phyloP scores from a whole-genome alignment of 768 basidiomycete species.

The Vararia minispora region DNA sequence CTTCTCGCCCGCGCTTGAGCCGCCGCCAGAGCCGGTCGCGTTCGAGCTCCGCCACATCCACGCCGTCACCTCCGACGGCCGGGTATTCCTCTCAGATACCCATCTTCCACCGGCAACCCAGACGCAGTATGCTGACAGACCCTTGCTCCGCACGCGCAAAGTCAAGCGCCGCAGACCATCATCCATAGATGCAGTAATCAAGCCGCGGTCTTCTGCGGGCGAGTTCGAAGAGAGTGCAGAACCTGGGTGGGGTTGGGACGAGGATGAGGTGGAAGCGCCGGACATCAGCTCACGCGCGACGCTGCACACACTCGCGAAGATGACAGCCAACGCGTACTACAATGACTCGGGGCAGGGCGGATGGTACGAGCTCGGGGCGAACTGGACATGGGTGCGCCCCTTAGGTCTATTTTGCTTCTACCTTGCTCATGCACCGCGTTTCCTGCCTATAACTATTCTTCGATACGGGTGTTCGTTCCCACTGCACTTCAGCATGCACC shows the following conservation, averaged over 20 bases:
- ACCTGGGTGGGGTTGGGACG: conserved; percentile 56
- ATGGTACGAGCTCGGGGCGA: conserved; percentile 63
- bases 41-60: conserved; percentile 63
- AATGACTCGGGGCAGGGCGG: conserved; percentile 31
- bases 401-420: neutral
- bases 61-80: conserved; percentile 39
- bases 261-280: conserved; percentile 53
- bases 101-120: conserved; percentile 18
- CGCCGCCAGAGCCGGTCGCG: conserved; percentile 19
- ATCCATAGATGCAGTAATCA: conserved; percentile 25
- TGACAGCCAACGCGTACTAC: conserved; percentile 79
- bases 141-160: conserved; percentile 28
- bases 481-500: conserved; percentile 46
- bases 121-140: conserved; percentile 21
- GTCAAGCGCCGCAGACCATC: conserved; percentile 35
- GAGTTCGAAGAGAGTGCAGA: conserved; percentile 26
- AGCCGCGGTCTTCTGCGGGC: conserved; percentile 27
- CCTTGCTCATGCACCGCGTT: neutral
- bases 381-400: conserved; percentile 48
- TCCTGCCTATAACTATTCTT: neutral
- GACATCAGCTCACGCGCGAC: conserved; percentile 65
- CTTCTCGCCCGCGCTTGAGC: neutral
- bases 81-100: conserved; percentile 49
- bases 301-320: conserved; percentile 71
- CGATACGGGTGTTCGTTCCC: neutral